Evolutionary conservation across 2,329 filamentous ascomycete species (phyloP).

Genomic region (Monilinia fructigena): DNA sequence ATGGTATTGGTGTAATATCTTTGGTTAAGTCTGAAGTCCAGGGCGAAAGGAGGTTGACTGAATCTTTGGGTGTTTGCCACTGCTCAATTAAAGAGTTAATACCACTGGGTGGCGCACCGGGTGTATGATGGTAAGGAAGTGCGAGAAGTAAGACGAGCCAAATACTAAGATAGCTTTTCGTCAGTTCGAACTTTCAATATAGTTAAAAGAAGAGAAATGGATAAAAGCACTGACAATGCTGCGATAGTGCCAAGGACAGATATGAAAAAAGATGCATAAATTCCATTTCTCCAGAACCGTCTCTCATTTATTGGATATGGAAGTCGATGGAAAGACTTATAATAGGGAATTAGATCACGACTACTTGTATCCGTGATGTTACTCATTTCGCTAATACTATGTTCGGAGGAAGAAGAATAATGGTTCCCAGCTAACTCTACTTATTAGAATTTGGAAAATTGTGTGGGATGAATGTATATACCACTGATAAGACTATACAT

Average conservation of each 20-base stretch:
- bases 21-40: conserved; percentile 8
- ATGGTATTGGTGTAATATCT: conserved; percentile 12
- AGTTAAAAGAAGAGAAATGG: not conserved
- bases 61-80: not conserved
- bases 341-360: not conserved
- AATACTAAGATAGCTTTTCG: not conserved
- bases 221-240: conserved; percentile 9
- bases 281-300: not conserved
- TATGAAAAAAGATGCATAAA: not conserved
- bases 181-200: not conserved
- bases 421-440: not conserved
- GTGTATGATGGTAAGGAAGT: not conserved
- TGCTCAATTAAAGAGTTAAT: conserved; percentile 6
- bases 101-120: not conserved
- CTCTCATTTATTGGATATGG: not conserved
- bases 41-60: not conserved
- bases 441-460: not conserved
- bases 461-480: not conserved
- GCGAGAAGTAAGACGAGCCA: not conserved
- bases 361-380: not conserved
- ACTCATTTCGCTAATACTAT: not conserved
- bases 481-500: not conserved
- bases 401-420: not conserved
- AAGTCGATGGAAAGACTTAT: not conserved
- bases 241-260: not conserved